phyloP scores from a whole-genome alignment of 2,329 filamentous ascomycete genomes.

The Zasmidium angulare region DNA sequence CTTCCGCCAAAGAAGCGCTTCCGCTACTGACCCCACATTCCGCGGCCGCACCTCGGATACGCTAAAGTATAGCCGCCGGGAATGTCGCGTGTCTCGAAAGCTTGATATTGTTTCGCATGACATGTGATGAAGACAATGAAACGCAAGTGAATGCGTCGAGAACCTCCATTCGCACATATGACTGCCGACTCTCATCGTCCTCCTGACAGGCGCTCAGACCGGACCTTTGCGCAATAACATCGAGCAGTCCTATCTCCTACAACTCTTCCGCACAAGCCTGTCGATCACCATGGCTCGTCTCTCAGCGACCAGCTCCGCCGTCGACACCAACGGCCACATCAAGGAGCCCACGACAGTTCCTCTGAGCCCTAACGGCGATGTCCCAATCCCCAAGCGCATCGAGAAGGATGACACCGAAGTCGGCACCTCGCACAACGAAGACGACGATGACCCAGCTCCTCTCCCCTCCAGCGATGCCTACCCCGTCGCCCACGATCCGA shows the following conservation, averaged over 20 bases:
- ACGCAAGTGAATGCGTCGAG: neutral
- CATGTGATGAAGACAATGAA: neutral
- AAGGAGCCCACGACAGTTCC: neutral
- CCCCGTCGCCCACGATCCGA: slow-evolving; percentile 27
- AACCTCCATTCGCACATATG: neutral
- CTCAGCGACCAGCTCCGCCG: slow-evolving; percentile 25
- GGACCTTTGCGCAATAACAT: slow-evolving; percentile 1
- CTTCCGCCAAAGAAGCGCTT: too few species aligned
- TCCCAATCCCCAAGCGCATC: too few species aligned
- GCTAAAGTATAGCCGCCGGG: neutral
- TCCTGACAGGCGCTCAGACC: neutral
- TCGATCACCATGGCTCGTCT: slow-evolving; percentile 25
- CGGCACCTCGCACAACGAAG: neutral
- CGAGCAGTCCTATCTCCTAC: too few species aligned
- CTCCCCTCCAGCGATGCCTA: slow-evolving; percentile 5
- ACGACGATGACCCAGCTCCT: slow-evolving; percentile 14
- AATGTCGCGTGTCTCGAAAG: neutral
- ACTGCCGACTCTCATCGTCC: neutral
- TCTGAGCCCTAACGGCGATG: neutral
- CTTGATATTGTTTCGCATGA: neutral
- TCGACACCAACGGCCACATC: slow-evolving; percentile 2
- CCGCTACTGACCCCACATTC: neutral
- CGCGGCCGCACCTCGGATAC: neutral
- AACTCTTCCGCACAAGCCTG: too few species aligned
- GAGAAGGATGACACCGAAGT: too few species aligned